These are phyloP conservation scores for Tilletia walkeri DNA, from an alignment of 1,284 basidiomycete species.

Conservation along the genomic window DNA sequence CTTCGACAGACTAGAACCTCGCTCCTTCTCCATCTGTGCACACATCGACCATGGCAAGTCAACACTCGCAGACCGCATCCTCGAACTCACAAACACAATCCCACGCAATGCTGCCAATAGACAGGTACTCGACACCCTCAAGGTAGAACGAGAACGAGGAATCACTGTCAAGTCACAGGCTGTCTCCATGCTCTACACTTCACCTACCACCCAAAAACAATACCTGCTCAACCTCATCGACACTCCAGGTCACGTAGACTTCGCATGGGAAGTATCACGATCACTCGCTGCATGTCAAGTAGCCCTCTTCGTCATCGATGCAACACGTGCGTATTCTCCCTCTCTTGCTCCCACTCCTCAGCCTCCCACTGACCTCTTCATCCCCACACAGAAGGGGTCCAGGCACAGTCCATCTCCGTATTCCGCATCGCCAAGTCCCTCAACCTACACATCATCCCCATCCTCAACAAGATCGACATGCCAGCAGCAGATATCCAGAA, in stretches of 20 bases:
- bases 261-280: slow-evolving; percentile 78
- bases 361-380: neutral
- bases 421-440: slow-evolving; percentile 80
- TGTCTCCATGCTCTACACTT: slow-evolving; percentile 51
- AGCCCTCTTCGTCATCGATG: slow-evolving; percentile 84
- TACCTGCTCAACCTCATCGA: slow-evolving; percentile 94
- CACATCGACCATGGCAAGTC: slow-evolving; percentile 57
- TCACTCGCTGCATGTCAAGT: slow-evolving; percentile 91
- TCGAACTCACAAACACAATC: slow-evolving; percentile 53
- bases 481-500: slow-evolving; percentile 38
- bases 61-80: slow-evolving; percentile 53
- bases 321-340: slow-evolving; percentile 64
- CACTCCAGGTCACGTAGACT: slow-evolving; percentile 67
- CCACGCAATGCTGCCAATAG: slow-evolving; percentile 39
- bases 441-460: slow-evolving; percentile 81
- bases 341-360: no score
- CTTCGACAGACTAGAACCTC: slow-evolving; percentile 41
- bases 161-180: slow-evolving; percentile 70
- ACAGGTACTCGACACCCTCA: slow-evolving; percentile 62
- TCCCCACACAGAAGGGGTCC: slow-evolving; percentile 70
- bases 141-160: slow-evolving; percentile 91
- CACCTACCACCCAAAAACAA: slow-evolving; percentile 51
- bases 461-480: slow-evolving; percentile 79
- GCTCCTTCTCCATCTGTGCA: slow-evolving; percentile 53
- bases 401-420: slow-evolving; percentile 95